Evolutionary conservation across 495 filamentous ascomycete genomes (phyloP), one percentile per base, ranked within the genome.

Genomic region (Neurospora sublineolata): DNA sequence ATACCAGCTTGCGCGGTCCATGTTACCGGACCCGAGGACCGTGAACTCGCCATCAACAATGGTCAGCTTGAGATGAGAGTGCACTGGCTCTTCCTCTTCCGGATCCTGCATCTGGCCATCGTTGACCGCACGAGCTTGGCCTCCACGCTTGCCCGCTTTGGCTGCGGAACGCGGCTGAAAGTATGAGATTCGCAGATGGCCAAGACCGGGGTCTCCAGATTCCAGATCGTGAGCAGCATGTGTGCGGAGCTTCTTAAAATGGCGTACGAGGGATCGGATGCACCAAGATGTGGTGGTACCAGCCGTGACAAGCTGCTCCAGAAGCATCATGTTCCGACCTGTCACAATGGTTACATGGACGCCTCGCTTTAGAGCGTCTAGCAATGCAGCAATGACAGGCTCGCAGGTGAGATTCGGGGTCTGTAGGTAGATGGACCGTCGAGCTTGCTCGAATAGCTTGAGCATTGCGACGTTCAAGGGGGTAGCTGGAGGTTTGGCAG

Each of bases 1-100:
- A 74, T 83, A 92, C 89, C 89, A 93, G 76, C 89, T 91, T 20
- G 91, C 90, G 0, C 91, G 83, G 79, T 94, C 91, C 83, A 90
- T 85, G 75, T 94, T 94, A 37, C 89, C 91, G 72, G 89, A 92
- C 2, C 91, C 91, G 12, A 93, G 81, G 8, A 94, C 82, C 16
- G 85, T 81, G 37, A 86, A 83, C 70, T 85, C 79, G 7, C 77
- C 80, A 78, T 94, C 91, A 6, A 92, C 82, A 36, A 91, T 80
- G 16, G 84, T 86, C 42, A 91, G 79, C 75, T 93, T 94, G 37
- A 93, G 79, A 79, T 94, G 91, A n/a, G 85, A 87, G 72, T 92
- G 88, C 42, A 87, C 84, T 6, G 89, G 90, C 72, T 89, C 86
- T 67, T 83, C 81, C 11, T 67, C 75, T 23, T 68, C 64, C 18